These are phyloP conservation scores for Eucalyptus pauciflora DNA, from an alignment of 345 rosid genomes.

Conservation along the genomic window DNA sequence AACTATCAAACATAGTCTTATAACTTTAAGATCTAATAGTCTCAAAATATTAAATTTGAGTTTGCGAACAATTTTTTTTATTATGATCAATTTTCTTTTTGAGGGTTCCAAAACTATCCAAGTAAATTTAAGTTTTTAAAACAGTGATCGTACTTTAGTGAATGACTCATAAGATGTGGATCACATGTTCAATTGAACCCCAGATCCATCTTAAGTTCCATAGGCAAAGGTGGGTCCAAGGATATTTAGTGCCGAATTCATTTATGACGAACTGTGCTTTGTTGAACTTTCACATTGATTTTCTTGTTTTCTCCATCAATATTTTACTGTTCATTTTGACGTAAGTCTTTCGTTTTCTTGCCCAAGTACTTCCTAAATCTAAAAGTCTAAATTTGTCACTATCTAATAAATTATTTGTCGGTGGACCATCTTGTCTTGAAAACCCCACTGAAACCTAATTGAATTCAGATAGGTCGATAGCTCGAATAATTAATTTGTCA, in stretches of 20 bases:
- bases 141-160: background rate
- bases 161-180: background rate
- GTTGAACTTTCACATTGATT: background rate
- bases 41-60: background rate
- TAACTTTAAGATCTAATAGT: background rate
- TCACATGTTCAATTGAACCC: background rate
- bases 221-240: background rate
- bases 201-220: background rate
- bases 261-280: background rate
- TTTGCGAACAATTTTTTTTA: background rate
- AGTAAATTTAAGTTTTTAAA: background rate
- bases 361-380: background rate
- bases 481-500: too few species aligned
- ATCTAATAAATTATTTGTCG: background rate
- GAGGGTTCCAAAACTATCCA: background rate
- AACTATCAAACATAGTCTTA: background rate
- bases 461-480: background rate
- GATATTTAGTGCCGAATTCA: background rate
- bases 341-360: background rate
- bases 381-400: background rate
- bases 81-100: background rate
- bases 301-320: background rate
- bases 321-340: background rate
- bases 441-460: background rate
- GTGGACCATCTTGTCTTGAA: background rate